Conservation (phyloP, 257 asterid genomes). For the Solanum paucissectum region DNA sequence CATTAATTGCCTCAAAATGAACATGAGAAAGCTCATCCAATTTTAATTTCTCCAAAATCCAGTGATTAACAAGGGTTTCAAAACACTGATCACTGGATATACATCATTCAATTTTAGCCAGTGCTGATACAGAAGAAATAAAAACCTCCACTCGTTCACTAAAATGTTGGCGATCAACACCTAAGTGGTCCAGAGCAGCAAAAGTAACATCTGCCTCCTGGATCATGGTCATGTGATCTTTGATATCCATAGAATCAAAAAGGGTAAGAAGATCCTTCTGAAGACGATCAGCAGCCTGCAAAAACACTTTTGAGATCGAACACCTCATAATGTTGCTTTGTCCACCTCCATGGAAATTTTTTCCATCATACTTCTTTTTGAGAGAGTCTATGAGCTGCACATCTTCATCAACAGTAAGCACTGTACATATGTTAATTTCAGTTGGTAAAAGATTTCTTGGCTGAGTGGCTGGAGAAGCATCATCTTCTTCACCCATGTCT, state of each 20-base stretch:
- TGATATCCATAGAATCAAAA: conserved; percentile 20
- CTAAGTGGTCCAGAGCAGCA: conserved; percentile 26
- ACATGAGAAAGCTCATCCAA: conserved; percentile 12
- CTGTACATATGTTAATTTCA: neutral
- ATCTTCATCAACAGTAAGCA: neutral
- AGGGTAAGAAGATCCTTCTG: conserved; percentile 20
- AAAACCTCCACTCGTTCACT: conserved; percentile 13
- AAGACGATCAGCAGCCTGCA: conserved; percentile 22
- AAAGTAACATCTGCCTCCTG: conserved; percentile 26
- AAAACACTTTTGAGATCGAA: conserved; percentile 24
- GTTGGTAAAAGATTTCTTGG: neutral
- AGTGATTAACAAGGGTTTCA: conserved; percentile 9
- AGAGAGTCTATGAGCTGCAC: neutral
- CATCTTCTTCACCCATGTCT: conserved; percentile 1
- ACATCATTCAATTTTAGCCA: conserved; percentile 25
- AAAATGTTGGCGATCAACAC: conserved; percentile 11
- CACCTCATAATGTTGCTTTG: conserved; percentile 9
- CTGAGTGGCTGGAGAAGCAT: neutral
- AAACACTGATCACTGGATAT: conserved; percentile 9
- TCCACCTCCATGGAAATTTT: neutral
- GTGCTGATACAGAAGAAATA: conserved; percentile 17
- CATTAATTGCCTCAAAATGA: conserved; percentile 11
- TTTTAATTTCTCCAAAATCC: conserved; percentile 17
- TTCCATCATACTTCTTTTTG: neutral
- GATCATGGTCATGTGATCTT: conserved; percentile 31